phyloP scores from a whole-genome alignment of 2,329 filamentous ascomycete genomes.

The Colletotrichum siamense region DNA sequence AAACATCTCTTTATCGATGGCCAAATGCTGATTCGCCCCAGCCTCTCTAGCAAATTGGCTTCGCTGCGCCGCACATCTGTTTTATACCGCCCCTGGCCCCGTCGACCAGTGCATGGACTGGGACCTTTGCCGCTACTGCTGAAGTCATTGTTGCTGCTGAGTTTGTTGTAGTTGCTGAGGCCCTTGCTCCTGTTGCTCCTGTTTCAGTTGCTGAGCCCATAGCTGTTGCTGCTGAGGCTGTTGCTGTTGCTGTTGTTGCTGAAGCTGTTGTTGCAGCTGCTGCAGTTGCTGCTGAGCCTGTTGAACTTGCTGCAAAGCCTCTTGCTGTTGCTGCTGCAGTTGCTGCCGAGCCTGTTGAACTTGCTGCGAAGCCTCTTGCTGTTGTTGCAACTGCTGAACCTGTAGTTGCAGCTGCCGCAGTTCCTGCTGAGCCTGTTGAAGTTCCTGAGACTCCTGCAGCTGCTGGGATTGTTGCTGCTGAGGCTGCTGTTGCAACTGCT shows the following conservation, averaged over 20 bases:
- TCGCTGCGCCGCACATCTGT: no score
- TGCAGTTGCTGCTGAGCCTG: not conserved
- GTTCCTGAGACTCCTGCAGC: not conserved
- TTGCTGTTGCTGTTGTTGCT: no score
- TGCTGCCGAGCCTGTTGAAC: not conserved
- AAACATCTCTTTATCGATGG: no score
- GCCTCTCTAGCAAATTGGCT: no score
- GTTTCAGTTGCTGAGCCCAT: no score
- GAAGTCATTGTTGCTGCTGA: not conserved
- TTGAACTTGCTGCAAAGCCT: not conserved
- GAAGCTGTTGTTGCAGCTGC: no score
- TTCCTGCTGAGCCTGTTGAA: not conserved
- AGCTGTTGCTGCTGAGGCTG: not conserved
- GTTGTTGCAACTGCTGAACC: no score
- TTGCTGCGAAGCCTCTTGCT: not conserved
- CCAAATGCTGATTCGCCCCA: no score
- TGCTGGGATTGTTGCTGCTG: not conserved
- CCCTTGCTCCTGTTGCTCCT: not conserved
- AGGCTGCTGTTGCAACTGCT: not conserved
- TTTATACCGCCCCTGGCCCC: no score
- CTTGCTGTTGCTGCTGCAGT: no score
- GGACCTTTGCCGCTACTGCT: not conserved
- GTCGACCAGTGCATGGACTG: no score
- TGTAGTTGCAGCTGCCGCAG: no score
- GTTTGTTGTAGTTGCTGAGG: not conserved